Percentiles rank a stretch among this genome's conserved stretches.
Evolutionary conservation across 2,329 filamentous ascomycete genomes (phyloP).

Genomic region (Aspergillus sp.): DNA sequence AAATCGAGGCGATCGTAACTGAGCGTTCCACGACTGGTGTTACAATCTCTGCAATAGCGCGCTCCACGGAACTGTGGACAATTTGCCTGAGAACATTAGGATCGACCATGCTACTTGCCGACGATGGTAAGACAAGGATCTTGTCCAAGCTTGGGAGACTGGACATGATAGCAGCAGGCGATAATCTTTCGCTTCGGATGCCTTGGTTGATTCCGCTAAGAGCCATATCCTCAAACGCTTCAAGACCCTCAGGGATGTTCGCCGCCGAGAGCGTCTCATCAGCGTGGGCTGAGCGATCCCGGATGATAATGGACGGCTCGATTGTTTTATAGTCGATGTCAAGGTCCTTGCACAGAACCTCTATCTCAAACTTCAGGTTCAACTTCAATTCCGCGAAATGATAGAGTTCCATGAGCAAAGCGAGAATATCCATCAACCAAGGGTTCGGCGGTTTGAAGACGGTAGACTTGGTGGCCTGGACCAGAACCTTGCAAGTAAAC

Average conservation of each 20-base stretch:
- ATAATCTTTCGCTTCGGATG: constrained; percentile 62
- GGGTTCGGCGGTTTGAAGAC: constrained; percentile 93
- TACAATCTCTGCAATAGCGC: constrained; percentile 91
- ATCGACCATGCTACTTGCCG: constrained; percentile 68
- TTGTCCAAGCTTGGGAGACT: constrained; percentile 76
- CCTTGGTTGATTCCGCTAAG: constrained; percentile 63
- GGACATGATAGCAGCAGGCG: constrained; percentile 66
- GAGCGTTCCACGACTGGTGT: constrained; percentile 94
- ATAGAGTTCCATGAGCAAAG: constrained; percentile 85
- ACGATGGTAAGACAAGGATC: constrained; percentile 67
- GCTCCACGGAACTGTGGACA: constrained; percentile 74
- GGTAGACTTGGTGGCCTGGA: constrained; percentile 72
- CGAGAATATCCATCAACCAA: constrained; percentile 94
- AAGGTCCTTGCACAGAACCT: constrained; percentile 88
- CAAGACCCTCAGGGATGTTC: constrained; percentile 58
- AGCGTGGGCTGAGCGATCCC: constrained; percentile 61
- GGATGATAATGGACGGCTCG: constrained; percentile 75
- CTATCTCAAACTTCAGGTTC: constrained; percentile 97
- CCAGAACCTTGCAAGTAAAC: constrained; percentile 92
- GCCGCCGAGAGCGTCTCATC: constrained; percentile 45
- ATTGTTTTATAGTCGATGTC: constrained; percentile 88
- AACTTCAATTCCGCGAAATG: constrained; percentile 87
- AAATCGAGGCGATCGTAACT: constrained; percentile 95
- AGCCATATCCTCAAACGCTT: constrained; percentile 74
- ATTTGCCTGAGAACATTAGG: constrained; percentile 59